A percentile compares a stretch with the other conserved stretches of the same genome.
Conservation (phyloP, 305 asterid genomes). For the Fraxinus dipetala region DNA sequence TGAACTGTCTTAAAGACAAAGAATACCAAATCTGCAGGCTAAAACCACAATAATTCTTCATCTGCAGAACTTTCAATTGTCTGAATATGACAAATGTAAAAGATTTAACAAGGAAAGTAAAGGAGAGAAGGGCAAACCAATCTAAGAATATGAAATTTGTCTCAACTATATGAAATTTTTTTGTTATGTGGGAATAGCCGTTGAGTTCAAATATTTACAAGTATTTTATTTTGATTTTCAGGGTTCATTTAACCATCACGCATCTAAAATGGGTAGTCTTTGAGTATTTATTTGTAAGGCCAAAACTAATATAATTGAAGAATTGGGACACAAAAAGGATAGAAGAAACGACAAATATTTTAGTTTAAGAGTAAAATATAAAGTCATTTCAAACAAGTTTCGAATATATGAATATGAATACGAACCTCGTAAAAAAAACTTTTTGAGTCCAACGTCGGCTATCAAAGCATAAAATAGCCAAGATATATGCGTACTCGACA, state of each 20-base stretch:
- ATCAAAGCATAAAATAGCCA: background rate
- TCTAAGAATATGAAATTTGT: background rate
- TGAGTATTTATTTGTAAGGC: no score
- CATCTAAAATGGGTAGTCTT: background rate
- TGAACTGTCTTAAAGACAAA: background rate
- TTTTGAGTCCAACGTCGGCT: background rate
- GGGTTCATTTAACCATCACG: background rate
- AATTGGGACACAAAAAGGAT: background rate
- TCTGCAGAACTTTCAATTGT: background rate
- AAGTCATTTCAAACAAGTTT: background rate
- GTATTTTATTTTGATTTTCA: background rate
- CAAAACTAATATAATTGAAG: background rate
- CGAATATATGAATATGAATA: background rate
- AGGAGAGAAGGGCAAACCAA: background rate
- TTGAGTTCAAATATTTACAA: background rate
- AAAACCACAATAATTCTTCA: background rate
- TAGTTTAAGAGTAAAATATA: background rate
- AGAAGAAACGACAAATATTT: background rate
- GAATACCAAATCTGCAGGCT: no score
- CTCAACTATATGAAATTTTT: background rate
- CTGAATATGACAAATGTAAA: background rate
- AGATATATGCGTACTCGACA: no score
- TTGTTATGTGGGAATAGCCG: slow-evolving; percentile 6
- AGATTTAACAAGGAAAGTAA: background rate
- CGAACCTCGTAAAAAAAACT: background rate